Evolutionary conservation across 176 grass and related monocot species (phyloP), one percentile per base, ranked within the genome.

Genomic region (Leersia perrieri): DNA sequence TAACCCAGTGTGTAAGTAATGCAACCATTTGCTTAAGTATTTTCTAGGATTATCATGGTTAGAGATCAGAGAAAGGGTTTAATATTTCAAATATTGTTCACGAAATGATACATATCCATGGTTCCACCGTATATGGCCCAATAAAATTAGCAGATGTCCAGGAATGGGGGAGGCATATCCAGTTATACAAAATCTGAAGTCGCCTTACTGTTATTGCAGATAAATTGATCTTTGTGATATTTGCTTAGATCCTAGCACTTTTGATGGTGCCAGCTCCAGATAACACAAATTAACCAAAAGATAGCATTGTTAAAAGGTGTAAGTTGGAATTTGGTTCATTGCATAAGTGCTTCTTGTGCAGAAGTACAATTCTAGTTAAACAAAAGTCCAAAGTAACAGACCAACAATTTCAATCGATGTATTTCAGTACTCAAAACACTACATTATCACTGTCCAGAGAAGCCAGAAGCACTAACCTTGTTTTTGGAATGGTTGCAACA

Each of bases 401-500:
- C 31, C 11, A 49, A 88, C 60, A 66, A 28, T 27, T 51, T 62
- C 22, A 75, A 33, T 65, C 36, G 15, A 77, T 79, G 35, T 57
- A 40, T 45, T 27, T 65, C 29, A 79, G 41, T 11, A 44, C 30
- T 68, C 36, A 27, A 55, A 22, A 73, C 13, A 45, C 20, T 40
- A 27, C 33, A 75, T 60, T 58, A 77, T 42, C 60, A 79, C 58
- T 53, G n/a, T 68, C 18, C 16, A 79, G 15, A 62, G 42, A 84
- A 41, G 55, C 18, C 18, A 78, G 61, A 63, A 55, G 26, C 51
- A 76, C 91, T 23, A 65, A 98, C 95, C 80, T 88, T 83, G 75
- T 68, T 60, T 78, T 85, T 38, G 80, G 78, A 39, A 79, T 71
- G 62, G 83, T 84, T 41, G 65, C 28, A 60, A 33, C 49, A 76